phyloP scores from a whole-genome alignment of 2,329 filamentous ascomycete genomes.

The Phialocephala subalpina region DNA sequence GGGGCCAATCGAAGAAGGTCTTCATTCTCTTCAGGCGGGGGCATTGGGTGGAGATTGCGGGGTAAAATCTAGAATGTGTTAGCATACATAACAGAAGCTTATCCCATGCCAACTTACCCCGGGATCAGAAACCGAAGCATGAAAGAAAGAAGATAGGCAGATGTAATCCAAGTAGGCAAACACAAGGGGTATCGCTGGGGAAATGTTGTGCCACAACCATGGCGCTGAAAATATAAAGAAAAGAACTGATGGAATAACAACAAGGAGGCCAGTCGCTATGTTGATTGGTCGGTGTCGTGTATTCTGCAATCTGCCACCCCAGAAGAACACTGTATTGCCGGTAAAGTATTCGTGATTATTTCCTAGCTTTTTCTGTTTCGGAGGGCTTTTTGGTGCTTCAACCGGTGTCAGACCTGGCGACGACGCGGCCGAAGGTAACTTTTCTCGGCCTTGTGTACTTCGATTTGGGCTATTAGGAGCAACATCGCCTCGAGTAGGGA shows the following conservation, averaged over 20 bases:
- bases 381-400: constrained; percentile 47
- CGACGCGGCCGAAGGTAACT: constrained; percentile 81
- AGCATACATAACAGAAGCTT: constrained; percentile 18
- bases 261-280: constrained; percentile 80
- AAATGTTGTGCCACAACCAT: constrained; percentile 86
- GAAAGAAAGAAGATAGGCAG: constrained; percentile 91
- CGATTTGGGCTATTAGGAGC: constrained; percentile 58
- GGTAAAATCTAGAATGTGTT: constrained; percentile 78
- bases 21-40: constrained; percentile 75
- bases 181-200: constrained; percentile 85
- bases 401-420: constrained; percentile 69
- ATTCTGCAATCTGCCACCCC: constrained; percentile 88
- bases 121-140: constrained; percentile 91
- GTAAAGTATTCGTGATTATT: constrained; percentile 92
- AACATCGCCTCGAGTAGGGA: constrained; percentile 64
- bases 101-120: constrained; percentile 69
- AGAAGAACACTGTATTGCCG: constrained; percentile 90
- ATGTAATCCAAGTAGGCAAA: constrained; percentile 94
- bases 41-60: constrained; percentile 89
- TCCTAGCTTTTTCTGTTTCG: constrained; percentile 54
- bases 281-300: constrained; percentile 89
- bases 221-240: constrained; percentile 86
- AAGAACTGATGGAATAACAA: constrained; percentile 79
- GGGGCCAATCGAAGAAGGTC: constrained; percentile 85
- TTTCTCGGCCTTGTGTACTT: constrained; percentile 75